Conservation (phyloP, 306 rosid species). For the Malus sylvestris region DNA sequence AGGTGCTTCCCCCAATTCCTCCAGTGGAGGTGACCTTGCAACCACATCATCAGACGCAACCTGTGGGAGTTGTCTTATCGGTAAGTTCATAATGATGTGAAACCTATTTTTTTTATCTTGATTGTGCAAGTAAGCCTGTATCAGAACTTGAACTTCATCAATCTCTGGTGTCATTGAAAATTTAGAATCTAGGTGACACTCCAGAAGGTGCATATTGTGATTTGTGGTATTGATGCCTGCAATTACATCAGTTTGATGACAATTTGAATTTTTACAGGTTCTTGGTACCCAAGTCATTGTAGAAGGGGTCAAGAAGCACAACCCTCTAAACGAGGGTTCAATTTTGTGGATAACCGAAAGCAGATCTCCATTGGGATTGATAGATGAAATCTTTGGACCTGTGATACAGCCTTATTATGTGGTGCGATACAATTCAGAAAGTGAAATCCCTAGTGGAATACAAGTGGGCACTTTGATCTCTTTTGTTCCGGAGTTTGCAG, state of each 20-base stretch:
- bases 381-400: conserved; percentile 95
- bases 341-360: conserved; percentile 78
- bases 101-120: not conserved
- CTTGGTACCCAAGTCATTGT: conserved; percentile 69
- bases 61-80: conserved; percentile 78
- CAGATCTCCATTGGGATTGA: conserved; percentile 59
- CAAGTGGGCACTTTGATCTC: conserved; percentile 52
- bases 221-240: not conserved
- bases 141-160: not conserved
- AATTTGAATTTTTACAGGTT: conserved; percentile 38
- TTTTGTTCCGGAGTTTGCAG: conserved; percentile 70
- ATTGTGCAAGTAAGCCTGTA: not conserved
- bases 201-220: not conserved
- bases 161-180: not conserved
- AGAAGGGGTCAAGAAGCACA: conserved; percentile 80
- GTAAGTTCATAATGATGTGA: conserved; percentile 36
- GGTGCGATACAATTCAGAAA: conserved; percentile 77
- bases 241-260: conserved; percentile 7
- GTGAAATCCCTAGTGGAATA: conserved; percentile 60
- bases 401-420: conserved; percentile 74
- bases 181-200: conserved; percentile 8
- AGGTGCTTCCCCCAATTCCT: conserved; percentile 79
- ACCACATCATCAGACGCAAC: conserved; percentile 59
- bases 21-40: conserved; percentile 46
- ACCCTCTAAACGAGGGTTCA: conserved; percentile 80